These are phyloP conservation scores for Haplosporangium gracile DNA, from an alignment of 192 early-diverging fungal genomes.

Conservation along the genomic window DNA sequence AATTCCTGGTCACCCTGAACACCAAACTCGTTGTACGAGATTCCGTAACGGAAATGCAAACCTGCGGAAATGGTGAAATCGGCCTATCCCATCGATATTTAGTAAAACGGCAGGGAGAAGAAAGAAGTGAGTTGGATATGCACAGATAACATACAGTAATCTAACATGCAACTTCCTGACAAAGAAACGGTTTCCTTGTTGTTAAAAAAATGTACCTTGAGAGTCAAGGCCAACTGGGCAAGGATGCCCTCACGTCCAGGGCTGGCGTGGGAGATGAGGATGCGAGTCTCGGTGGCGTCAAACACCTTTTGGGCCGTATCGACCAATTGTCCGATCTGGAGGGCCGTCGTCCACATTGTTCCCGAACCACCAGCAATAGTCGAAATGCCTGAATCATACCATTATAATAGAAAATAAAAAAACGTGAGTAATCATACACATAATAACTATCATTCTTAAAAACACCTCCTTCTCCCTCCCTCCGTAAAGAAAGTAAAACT, in stretches of 20 bases:
- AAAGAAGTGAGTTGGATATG: not conserved
- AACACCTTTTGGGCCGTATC: conserved; percentile 67
- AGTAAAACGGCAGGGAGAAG: not conserved
- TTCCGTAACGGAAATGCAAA: conserved; percentile 72
- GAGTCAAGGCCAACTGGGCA: conserved; percentile 65
- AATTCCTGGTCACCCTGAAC: conserved; percentile 66
- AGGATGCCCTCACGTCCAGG: conserved; percentile 71
- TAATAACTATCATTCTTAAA: not conserved
- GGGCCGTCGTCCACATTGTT: conserved; percentile 74
- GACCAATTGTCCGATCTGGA: conserved; percentile 73
- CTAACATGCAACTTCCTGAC: too few species aligned
- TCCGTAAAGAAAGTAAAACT: not conserved
- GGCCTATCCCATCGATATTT: conserved; percentile 45
- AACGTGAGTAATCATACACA: not conserved
- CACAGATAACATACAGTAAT: not conserved
- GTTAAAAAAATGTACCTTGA: conserved; percentile 56
- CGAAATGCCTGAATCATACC: conserved; percentile 43
- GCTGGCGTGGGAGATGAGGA: conserved; percentile 70
- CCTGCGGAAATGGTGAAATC: conserved; percentile 75
- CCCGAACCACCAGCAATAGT: conserved; percentile 74
- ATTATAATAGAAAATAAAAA: not conserved
- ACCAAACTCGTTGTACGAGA: conserved; percentile 73
- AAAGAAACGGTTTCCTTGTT: not conserved
- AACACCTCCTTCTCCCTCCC: not conserved
- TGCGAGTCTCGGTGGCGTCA: conserved; percentile 68